phyloP scores from a whole-genome alignment of 805 yeast genomes.

The Yamadazyma philogaea region DNA sequence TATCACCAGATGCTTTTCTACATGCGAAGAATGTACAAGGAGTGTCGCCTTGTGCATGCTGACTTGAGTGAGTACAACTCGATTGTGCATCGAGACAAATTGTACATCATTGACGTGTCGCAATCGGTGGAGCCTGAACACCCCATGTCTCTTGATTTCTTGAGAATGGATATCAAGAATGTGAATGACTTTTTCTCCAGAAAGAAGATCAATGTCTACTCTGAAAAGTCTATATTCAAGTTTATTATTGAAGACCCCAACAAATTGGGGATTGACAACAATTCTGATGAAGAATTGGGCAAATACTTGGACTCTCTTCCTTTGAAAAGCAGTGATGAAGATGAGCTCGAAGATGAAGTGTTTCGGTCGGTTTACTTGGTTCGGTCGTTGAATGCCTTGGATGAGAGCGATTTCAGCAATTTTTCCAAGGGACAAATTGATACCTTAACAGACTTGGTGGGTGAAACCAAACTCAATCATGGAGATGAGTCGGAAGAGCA shows the following conservation, averaged over 20 bases:
- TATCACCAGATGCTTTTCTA: constrained; percentile 79
- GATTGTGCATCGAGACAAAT: constrained; percentile 71
- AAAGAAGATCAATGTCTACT: constrained; percentile 68
- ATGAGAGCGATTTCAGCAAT: constrained; percentile 85
- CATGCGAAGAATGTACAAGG: constrained; percentile 84
- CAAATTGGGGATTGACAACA: constrained; percentile 33
- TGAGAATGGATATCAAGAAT: constrained; percentile 96
- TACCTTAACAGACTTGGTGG: constrained; percentile 64
- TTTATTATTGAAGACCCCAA: constrained; percentile 58
- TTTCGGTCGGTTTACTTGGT: constrained; percentile 79
- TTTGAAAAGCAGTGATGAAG: constrained; percentile 56
- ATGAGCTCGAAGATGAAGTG: constrained; percentile 69
- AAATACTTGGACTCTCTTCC: constrained; percentile 51
- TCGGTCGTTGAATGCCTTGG: constrained; percentile 74
- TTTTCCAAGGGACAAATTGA: constrained; percentile 78
- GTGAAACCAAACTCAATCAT: constrained; percentile 12
- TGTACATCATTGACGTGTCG: constrained; percentile 92
- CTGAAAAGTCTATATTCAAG: constrained; percentile 79
- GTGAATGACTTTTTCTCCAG: constrained; percentile 82
- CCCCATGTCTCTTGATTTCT: constrained; percentile 91
- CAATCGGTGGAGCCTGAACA: constrained; percentile 98
- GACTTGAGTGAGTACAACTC: constrained; percentile 94
- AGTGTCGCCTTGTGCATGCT: constrained; percentile 91
- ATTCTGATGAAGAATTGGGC: constrained; percentile 41
- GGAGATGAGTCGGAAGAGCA: constrained; percentile 20